Evolutionary conservation across 345 rosid genomes (phyloP).

Genomic region (Arabidopsis suecica): DNA sequence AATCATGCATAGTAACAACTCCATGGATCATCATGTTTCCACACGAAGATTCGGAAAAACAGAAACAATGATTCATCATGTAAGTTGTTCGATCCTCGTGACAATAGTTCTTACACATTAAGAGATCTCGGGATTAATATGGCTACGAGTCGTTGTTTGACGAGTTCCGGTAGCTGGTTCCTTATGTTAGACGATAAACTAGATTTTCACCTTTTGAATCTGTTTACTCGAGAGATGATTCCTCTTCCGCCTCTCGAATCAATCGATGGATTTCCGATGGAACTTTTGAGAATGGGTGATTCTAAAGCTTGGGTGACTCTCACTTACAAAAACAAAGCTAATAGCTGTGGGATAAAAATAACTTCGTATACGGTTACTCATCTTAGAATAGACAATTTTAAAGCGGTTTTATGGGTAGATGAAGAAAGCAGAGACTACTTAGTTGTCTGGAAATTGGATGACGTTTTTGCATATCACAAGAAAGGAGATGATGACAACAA

Average conservation of each 20-base stretch:
- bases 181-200: background rate
- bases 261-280: too few species aligned
- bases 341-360: background rate
- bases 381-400: background rate
- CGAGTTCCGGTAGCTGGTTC: constrained; percentile 19
- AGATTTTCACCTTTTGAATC: background rate
- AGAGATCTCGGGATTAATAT: background rate
- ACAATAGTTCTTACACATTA: background rate
- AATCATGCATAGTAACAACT: background rate
- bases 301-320: background rate
- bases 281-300: too few species aligned
- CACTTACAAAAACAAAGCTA: background rate
- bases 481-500: background rate
- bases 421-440: constrained; percentile 9
- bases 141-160: background rate
- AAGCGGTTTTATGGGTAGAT: background rate
- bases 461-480: background rate
- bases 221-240: constrained; percentile 4
- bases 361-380: background rate
- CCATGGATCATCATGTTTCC: constrained; percentile 5
- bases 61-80: background rate
- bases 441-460: background rate
- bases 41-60: too few species aligned
- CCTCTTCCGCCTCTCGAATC: too few species aligned
- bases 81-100: background rate